phyloP scores from a whole-genome alignment of 345 rosid species.

The Bruguiera gymnorhiza region DNA sequence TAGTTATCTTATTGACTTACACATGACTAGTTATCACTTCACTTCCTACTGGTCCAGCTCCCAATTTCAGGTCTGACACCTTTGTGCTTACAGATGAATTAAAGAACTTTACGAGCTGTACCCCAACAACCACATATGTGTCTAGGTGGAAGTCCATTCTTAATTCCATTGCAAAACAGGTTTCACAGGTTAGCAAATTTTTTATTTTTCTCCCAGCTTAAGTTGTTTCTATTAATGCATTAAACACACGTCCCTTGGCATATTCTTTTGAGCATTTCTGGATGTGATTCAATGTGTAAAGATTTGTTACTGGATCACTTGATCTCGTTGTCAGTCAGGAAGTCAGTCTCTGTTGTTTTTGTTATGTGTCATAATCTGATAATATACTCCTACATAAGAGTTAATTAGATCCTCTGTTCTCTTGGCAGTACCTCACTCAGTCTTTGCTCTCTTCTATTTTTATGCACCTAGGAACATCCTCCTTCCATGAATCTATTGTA shows the following conservation, averaged over 20 bases:
- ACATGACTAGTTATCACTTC: neutral
- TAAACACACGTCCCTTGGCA: neutral
- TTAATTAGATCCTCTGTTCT: neutral
- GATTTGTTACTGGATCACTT: neutral
- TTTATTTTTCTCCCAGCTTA: neutral
- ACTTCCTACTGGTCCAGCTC: neutral
- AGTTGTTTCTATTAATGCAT: neutral
- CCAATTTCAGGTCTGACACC: conserved; percentile 2
- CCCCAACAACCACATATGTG: conserved; percentile 24
- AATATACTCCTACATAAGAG: too few relatives aligned
- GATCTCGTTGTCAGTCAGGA: neutral
- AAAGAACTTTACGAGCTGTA: conserved; percentile 23
- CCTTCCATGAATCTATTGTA: neutral
- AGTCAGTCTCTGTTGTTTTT: neutral
- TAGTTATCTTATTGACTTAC: neutral
- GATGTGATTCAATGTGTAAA: conserved; percentile 5
- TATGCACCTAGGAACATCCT: neutral
- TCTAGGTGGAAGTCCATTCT: conserved; percentile 60
- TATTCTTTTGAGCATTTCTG: neutral
- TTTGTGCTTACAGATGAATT: conserved; percentile 36
- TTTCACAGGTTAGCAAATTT: conserved; percentile 56
- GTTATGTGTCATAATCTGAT: too few relatives aligned
- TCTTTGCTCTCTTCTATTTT: neutral
- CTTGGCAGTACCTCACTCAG: neutral
- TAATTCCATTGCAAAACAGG: conserved; percentile 63